Evolutionary conservation across 164 flowering plant genomes (phyloP), one percentile per base, ranked within the genome.

Genomic region (Liquidambar formosana): DNA sequence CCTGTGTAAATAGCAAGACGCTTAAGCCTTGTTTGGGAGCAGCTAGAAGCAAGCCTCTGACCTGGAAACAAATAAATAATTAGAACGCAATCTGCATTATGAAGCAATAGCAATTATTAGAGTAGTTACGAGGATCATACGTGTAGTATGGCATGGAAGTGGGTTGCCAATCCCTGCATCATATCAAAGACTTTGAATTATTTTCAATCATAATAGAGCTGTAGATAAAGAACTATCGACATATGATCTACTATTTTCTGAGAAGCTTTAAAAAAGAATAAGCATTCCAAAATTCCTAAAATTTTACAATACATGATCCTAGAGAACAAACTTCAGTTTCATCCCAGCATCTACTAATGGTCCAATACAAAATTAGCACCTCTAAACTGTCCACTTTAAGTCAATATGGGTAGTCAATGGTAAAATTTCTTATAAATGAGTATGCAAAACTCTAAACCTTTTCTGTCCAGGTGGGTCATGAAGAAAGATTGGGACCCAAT

Each of bases 41-140:
- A 94, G 71, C 88, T 86, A 51, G 85, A 80, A 26, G 81, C 77
- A 70, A 89, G 82, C 80, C 85, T 94, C 75, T 84, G 82, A 72
- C 77, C 98, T 94, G 83, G 14, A 56, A 43, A 63, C 41, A 61
- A 14, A 58, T 28, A n/a, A 8, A 27, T n/a, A 27, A 61, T 26
- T 38, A 27, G 18, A 48, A 48, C 13, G 9, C 11, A 45, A 15
- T 27, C 9, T 4, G 45, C 0, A 10, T 21, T 0, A 13, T 16
- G 46, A 1, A 53, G 16, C 12, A 2, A 66, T 23, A 59, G 10
- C 23, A 58, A 47, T 3, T 19, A 38, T 5, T 53, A 28, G 21
- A 25, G 38, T 1, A 26, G 57, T 27, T 25, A 10, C 5, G 52
- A 33, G 54, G 22, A 38, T 43, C 27, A 23, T n/a, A 90, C 92